Evolutionary conservation across 2,329 filamentous ascomycete species (phyloP), one percentile per base, ranked within the genome.

Genomic region (Penicillium rolfsii): DNA sequence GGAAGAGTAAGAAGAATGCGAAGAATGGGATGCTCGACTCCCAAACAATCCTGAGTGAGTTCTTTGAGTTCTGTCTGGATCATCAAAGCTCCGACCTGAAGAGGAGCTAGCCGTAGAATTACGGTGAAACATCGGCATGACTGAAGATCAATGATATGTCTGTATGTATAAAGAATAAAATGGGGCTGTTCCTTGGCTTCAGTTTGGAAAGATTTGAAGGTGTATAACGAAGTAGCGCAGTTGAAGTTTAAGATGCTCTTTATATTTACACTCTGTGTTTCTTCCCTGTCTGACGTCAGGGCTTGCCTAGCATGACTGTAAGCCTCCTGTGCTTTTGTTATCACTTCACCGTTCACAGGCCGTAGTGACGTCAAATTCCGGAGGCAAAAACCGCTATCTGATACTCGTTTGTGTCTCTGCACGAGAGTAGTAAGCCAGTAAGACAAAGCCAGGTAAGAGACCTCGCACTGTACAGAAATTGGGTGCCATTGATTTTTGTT

Each of bases 41-140:
- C 70, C 71, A 67, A 79, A 79, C 55, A 80, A 59, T 36, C 65
- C 70, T 26, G 68, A 64, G 46, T 67, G 71, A 35, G 69, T 69
- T 4, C 69, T 56, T 54, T 22, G 19, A 22, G 64, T 62, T 50
- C 48, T 54, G 43, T 62, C 57, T 1, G 61, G 58, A 30, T 66
- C 62, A 8, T 69, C 66, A 35, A 64, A 61, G 55, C 60, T 62
- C n/a, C 53, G 54, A 5, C 65, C 56, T 41, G 65, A 57, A 30
- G 60, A 66, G 11, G 68, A 68, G 58, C 72, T 64, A 52, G 67
- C 58, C 41, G 70, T 59, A 2, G 69, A 65, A 55, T 63, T 53
- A 41, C 66, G 68, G 36, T 65, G 62, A 54, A 71, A 71, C 53
- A 71, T 60, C 49, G 69, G 64, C 69, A 71, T 71, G 50, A 26